Evolutionary conservation across 169 alveolate species (phyloP).

Genomic region (Cystoisospora suis): DNA sequence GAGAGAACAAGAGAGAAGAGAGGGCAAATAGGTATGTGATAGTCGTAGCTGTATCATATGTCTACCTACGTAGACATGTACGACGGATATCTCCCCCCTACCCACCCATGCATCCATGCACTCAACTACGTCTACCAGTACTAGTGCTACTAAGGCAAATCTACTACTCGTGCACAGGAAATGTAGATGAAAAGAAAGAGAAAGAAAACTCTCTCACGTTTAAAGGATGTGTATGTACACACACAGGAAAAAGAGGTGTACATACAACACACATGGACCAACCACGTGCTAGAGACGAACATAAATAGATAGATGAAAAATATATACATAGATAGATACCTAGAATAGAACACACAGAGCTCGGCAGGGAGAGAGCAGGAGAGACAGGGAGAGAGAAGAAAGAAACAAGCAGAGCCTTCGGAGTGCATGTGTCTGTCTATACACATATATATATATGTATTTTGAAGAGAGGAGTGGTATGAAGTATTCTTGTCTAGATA

Average conservation of each 20-base stretch:
- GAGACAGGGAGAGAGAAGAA: too few relatives aligned
- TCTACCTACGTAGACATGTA: too few relatives aligned
- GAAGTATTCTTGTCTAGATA: not conserved
- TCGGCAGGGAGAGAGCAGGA: too few relatives aligned
- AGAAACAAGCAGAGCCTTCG: too few relatives aligned
- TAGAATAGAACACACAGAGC: too few relatives aligned
- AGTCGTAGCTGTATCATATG: too few relatives aligned
- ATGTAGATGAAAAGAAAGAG: not conserved
- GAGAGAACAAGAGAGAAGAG: not conserved
- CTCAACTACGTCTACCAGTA: too few relatives aligned
- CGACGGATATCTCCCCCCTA: too few relatives aligned
- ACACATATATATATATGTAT: not conserved
- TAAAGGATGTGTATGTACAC: not conserved
- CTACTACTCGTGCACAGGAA: not conserved
- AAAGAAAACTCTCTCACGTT: not conserved
- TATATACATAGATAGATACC: not conserved
- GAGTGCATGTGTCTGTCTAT: not conserved
- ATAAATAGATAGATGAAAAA: too few relatives aligned
- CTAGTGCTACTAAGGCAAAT: too few relatives aligned
- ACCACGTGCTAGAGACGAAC: not conserved
- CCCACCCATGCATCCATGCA: too few relatives aligned
- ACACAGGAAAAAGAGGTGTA: not conserved
- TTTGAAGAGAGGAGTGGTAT: not conserved
- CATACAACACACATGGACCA: not conserved
- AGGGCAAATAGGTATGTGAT: too few relatives aligned